Percentiles rank a stretch among this genome's conserved stretches.
These are phyloP conservation scores for Huntiella omanensis DNA, from an alignment of 2,329 filamentous ascomycete genomes.

Conservation along the genomic window DNA sequence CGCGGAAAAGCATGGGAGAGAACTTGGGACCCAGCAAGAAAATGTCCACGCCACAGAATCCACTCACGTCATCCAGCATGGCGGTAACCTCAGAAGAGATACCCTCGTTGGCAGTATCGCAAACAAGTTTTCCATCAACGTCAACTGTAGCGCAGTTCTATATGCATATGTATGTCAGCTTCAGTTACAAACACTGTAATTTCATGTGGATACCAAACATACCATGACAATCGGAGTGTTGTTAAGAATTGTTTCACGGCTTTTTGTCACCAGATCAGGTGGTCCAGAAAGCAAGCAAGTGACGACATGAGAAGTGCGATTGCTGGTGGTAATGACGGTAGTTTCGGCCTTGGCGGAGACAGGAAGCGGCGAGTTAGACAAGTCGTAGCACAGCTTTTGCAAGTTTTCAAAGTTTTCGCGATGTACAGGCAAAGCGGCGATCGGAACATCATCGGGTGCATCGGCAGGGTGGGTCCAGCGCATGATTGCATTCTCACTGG, in stretches of 20 bases:
- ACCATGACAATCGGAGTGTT: constrained; percentile 86
- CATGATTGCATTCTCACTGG: constrained; percentile 68
- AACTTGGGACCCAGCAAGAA: constrained; percentile 86
- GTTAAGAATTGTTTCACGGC: constrained; percentile 74
- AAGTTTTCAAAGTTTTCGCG: constrained; percentile 68
- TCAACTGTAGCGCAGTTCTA: constrained; percentile 88
- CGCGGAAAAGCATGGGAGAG: constrained; percentile 53
- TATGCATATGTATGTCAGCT: neutral
- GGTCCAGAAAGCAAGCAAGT: constrained; percentile 85
- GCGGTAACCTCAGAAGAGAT: constrained; percentile 61
- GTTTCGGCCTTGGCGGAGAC: constrained; percentile 63
- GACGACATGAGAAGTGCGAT: constrained; percentile 49
- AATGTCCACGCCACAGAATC: constrained; percentile 85
- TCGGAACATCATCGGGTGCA: constrained; percentile 63
- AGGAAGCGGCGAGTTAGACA: constrained; percentile 51
- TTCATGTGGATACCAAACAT: constrained; percentile 23
- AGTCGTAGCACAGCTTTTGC: constrained; percentile 60
- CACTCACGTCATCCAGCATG: constrained; percentile 71
- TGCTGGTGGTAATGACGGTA: constrained; percentile 57
- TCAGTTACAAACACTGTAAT: neutral
- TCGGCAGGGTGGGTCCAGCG: constrained; percentile 88
- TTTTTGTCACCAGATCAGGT: constrained; percentile 73
- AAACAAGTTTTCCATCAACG: constrained; percentile 77
- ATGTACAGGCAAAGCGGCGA: constrained; percentile 84
- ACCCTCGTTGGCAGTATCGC: constrained; percentile 47